Base-by-base conservation (phyloP, 2,329 filamentous ascomycete genomes). In the Orbilia oligospora region DNA sequence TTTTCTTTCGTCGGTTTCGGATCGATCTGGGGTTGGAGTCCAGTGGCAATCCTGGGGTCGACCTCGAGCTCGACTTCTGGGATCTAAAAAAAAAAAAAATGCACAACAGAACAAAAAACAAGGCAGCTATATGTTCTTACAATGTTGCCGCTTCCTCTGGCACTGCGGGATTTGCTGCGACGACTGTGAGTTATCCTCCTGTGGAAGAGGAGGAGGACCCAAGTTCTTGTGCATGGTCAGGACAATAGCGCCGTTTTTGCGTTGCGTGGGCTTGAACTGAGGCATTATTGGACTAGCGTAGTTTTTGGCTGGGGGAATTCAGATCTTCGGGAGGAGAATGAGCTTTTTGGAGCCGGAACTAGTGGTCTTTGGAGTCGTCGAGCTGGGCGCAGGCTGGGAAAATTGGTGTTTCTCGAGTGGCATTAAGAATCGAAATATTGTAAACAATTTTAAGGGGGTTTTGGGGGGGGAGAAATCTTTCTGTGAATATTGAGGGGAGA, bases 241-340 rank as follows among this genome's bases (percentile, higher is more conserved):
- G 55, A 75, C 71, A 55, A 75, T 75, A 33, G 71, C 71, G 44
- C 71, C 71, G 71, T 75, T 75, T 58, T 75, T 75, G 71, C 71
- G 71, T 75, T 75, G 71, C 24, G 63, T 68, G 6, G 71, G 71
- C 61, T 75, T 75, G 71, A 75, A 75, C 41, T 75, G 71, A 61
- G 36, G 56, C 71, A 75, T 75, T 44, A 24, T 65, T 44, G 41
- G 61, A 65, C 70, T 73, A 73, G 70, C 61, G 70, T 67, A 55
- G 51, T 51, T 46, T 63, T 44, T n/a, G 41, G 44, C 41, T 49
- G 70, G 51, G 55, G 63, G 27, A 58, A 51, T 73, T 73, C 70
- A 73, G 61, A 73, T 73, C 63, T 73, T 73, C 12, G 70, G 70
- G 20, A 58, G 61, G 56, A 72, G 66, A 36, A 49, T 20, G 61